Evolutionary conservation across 768 basidiomycete species (phyloP).

Genomic region (Daedaleopsis sinensis): DNA sequence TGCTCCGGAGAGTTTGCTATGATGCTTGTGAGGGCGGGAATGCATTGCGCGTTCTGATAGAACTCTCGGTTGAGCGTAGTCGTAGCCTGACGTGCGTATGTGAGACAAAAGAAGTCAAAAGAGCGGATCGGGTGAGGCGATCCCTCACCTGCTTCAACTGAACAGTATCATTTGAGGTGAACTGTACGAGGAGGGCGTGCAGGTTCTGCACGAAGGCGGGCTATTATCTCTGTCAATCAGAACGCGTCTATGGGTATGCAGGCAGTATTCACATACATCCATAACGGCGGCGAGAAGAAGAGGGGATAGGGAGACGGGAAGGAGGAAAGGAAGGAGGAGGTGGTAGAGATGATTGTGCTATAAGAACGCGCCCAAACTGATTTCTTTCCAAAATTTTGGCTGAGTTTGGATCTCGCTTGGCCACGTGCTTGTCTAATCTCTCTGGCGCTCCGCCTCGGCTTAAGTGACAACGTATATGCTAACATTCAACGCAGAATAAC

Average conservation of each 20-base stretch:
- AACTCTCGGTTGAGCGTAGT: constrained; percentile 88
- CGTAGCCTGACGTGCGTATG: constrained; percentile 66
- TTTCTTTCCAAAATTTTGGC: constrained; percentile 3
- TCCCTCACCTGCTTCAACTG: constrained; percentile 83
- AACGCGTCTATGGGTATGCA: neutral
- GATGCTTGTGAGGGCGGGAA: constrained; percentile 88
- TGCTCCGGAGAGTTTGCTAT: constrained; percentile 83
- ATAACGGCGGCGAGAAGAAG: constrained; percentile 4
- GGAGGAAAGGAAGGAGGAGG: constrained; percentile 3
- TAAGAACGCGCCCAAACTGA: neutral
- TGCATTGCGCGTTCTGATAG: constrained; percentile 90
- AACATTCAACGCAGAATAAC: no score
- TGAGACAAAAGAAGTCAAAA: constrained; percentile 6
- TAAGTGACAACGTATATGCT: no score
- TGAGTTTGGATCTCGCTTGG: neutral
- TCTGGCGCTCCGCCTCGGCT: no score
- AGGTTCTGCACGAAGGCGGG: constrained; percentile 77
- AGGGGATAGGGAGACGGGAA: constrained; percentile 2
- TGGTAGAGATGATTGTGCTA: neutral
- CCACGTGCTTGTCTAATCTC: constrained; percentile 7
- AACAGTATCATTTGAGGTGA: constrained; percentile 85
- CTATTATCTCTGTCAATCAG: constrained; percentile 39
- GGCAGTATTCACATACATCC: constrained; percentile 10
- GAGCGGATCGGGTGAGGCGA: constrained; percentile 14
- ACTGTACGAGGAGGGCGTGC: constrained; percentile 84